Evolutionary conservation across 2,329 filamentous ascomycete genomes (phyloP).

Genomic region (Aspergillus phoenicis): DNA sequence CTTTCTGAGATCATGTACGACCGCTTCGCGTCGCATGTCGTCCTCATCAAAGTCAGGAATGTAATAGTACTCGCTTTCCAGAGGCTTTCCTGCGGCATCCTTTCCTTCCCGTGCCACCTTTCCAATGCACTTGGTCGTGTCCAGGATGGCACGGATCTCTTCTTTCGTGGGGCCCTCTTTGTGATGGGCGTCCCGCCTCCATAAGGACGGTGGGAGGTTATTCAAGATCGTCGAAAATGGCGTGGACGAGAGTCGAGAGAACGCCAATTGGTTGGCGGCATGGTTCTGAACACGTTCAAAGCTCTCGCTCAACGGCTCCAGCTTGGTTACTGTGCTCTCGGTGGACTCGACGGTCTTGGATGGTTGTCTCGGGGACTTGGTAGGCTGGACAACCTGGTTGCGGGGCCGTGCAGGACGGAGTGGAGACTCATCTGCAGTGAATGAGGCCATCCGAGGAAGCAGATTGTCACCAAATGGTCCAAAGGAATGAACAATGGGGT

Average conservation of each 20-base stretch:
- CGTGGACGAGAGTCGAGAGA: constrained; percentile 86
- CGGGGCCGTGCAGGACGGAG: constrained; percentile 45
- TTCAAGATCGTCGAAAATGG: constrained; percentile 86
- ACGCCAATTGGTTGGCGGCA: constrained; percentile 92
- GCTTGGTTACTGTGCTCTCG: constrained; percentile 22
- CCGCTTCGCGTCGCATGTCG: constrained; percentile 73
- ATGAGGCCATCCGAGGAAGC: constrained; percentile 77
- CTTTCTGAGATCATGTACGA: constrained; percentile 83
- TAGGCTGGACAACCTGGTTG: constrained; percentile 36
- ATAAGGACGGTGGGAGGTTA: constrained; percentile 71
- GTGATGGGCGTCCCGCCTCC: constrained; percentile 53
- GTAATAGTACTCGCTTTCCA: constrained; percentile 98
- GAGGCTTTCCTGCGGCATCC: constrained; percentile 87
- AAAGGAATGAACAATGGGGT: constrained; percentile 89
- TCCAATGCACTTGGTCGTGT: constrained; percentile 76
- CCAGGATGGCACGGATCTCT: constrained; percentile 71
- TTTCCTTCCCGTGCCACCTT: constrained; percentile 90
- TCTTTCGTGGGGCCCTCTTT: constrained; percentile 57
- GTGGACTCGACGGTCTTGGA: constrained; percentile 24
- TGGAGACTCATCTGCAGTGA: constrained; percentile 68
- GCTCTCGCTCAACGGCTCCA: constrained; percentile 28
- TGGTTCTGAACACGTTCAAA: constrained; percentile 66
- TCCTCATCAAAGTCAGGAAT: constrained; percentile 84
- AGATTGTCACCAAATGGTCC: constrained; percentile 86
- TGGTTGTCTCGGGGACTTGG: constrained; percentile 33